phyloP scores from a whole-genome alignment of 352 stramenopile genomes.

The Phytophthora multivora region DNA sequence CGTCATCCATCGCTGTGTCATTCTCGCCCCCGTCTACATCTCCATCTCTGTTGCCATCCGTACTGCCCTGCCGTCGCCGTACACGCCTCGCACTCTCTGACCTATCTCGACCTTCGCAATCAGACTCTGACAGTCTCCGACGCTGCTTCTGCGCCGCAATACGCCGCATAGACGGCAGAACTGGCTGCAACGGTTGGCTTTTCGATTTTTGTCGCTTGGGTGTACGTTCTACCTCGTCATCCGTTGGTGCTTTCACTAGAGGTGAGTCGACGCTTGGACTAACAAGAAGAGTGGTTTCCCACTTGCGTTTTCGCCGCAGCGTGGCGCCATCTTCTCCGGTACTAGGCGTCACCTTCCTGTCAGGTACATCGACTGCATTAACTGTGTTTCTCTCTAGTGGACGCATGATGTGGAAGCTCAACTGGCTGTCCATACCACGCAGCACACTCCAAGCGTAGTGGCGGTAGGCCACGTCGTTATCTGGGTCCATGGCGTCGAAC shows the following conservation, averaged over 20 bases:
- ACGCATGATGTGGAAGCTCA: slow-evolving; percentile 73
- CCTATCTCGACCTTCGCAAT: slow-evolving; percentile 30
- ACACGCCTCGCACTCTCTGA: slow-evolving; percentile 9
- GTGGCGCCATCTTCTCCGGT: neutral
- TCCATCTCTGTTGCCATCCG: slow-evolving; percentile 4
- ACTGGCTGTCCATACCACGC: slow-evolving; percentile 52
- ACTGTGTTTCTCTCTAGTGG: slow-evolving; percentile 17
- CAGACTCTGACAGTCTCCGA: slow-evolving; percentile 33
- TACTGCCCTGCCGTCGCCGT: slow-evolving; percentile 19
- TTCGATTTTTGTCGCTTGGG: slow-evolving; percentile 38
- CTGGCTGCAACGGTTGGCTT: slow-evolving; percentile 41
- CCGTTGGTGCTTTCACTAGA: neutral
- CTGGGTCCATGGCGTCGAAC: slow-evolving; percentile 62
- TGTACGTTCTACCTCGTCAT: slow-evolving; percentile 1
- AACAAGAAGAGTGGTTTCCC: slow-evolving; percentile 67
- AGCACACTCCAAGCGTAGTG: slow-evolving; percentile 70
- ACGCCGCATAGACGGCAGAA: slow-evolving; percentile 54
- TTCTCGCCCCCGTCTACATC: slow-evolving; percentile 12
- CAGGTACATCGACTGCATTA: neutral
- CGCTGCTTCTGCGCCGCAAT: slow-evolving; percentile 55
- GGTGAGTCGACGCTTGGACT: slow-evolving; percentile 6
- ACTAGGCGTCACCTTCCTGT: slow-evolving; percentile 14
- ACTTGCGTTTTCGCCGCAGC: slow-evolving; percentile 65
- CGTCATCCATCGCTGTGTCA: slow-evolving; percentile 1
- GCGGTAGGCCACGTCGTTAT: slow-evolving; percentile 58